Percentiles rank a stretch among this genome's conserved stretches.
These are phyloP conservation scores for Saturnispora serradocipensis DNA, from an alignment of 805 yeast species.

Conservation along the genomic window DNA sequence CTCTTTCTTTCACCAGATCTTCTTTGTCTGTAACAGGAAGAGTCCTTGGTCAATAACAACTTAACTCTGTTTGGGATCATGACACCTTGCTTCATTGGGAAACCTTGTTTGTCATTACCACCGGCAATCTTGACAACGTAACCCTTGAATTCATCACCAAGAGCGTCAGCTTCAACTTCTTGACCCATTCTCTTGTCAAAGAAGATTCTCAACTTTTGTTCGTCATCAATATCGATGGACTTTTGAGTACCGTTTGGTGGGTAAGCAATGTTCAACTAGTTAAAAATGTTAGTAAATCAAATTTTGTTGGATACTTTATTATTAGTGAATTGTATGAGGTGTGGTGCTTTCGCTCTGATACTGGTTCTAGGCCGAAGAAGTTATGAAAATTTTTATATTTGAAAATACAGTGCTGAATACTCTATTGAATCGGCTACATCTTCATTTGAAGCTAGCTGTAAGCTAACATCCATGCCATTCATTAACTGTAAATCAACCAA, in stretches of 20 bases:
- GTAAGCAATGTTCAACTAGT: conserved; percentile 94
- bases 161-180: conserved; percentile 97
- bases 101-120: conserved; percentile 99
- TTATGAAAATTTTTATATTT: neutral
- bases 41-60: conserved; percentile 86
- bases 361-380: neutral
- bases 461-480: neutral
- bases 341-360: neutral
- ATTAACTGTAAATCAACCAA: neutral
- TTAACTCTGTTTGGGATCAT: conserved; percentile 99
- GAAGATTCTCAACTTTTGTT: conserved; percentile 96
- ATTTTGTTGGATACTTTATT: neutral
- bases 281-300: conserved; percentile 1
- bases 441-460: neutral
- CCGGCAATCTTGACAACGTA: conserved; percentile 98
- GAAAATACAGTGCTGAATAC: neutral
- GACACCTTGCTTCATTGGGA: conserved; percentile 99
- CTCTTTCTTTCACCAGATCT: conserved; percentile 99
- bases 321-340: neutral
- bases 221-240: conserved; percentile 96
- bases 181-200: conserved; percentile 99
- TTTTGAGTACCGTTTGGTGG: conserved; percentile 99
- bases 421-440: too few relatives aligned
- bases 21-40: conserved; percentile 99
- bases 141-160: conserved; percentile 99